Evolutionary conservation across 2,329 filamentous ascomycete species (phyloP).

Genomic region (Aspergillus oerlinghausenensis): DNA sequence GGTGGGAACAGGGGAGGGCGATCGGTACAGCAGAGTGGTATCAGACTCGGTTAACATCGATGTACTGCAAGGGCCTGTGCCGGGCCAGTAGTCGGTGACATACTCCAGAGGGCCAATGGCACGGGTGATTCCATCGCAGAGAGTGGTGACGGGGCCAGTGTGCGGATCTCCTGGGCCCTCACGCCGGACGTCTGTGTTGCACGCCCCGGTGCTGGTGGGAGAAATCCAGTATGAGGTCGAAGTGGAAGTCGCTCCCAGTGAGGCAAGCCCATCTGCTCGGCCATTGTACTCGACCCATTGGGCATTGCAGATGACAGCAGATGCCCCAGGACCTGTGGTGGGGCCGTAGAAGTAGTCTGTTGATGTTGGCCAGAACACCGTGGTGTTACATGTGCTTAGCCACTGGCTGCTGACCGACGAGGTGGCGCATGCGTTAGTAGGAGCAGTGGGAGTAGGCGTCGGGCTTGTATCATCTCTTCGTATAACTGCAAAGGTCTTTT

Average conservation of each 20-base stretch:
- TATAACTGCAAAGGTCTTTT: too few relatives aligned
- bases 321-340: constrained; percentile 16
- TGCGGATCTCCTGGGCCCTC: constrained; percentile 15
- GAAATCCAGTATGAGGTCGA: constrained; percentile 8
- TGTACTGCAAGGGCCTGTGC: constrained; percentile 14
- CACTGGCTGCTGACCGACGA: constrained; percentile 26
- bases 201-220: constrained; percentile 15
- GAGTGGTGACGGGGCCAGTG: constrained; percentile 17
- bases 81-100: constrained; percentile 15
- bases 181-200: constrained; percentile 5
- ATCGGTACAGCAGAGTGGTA: constrained; percentile 7
- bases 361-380: constrained; percentile 22
- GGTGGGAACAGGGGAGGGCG: constrained; percentile 1
- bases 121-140: constrained; percentile 17
- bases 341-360: constrained; percentile 22
- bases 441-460: too few relatives aligned
- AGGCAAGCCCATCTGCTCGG: constrained; percentile 10
- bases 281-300: constrained; percentile 16
- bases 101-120: constrained; percentile 16
- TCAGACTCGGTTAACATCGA: constrained; percentile 1
- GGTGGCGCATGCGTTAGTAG: too few relatives aligned
- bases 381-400: constrained; percentile 14
- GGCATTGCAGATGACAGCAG: constrained; percentile 18
- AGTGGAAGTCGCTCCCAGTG: constrained; percentile 15
- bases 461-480: too few relatives aligned